Evolutionary conservation across 2,329 filamentous ascomycete species (phyloP), one percentile per base, ranked within the genome.

Genomic region (Golovinomyces cichoracearum): DNA sequence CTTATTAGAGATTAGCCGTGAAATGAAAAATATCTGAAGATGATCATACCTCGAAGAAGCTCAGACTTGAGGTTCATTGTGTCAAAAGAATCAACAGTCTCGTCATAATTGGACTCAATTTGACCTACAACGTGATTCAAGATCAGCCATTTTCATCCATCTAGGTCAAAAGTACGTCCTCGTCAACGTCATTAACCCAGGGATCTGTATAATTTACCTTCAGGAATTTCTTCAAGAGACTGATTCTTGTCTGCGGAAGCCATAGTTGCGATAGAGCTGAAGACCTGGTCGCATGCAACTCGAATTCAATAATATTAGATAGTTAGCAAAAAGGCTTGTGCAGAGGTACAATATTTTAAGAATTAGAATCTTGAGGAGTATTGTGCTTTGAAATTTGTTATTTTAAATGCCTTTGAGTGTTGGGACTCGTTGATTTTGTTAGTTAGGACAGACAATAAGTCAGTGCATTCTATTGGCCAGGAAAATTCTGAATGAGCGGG

Each of bases 61-160:
- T 98, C 90, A 57, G 84, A 65, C 78, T 92, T 93, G 63, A 98
- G 77, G 71, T 78, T 80, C 90, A 98, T 98, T 62, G 86, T 76
- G 70, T 98, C 90, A 71, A 98, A 98, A 54, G 85, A 93, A 71
- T 98, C 92, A 69, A 90, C 88, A 63, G 88, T 86, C 77, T 95
- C 86, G 76, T 98, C 90, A 73, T 95, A 98, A 83, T 98, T 98
- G 66, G 86, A 93, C 77, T 98, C 92, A 76, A 98, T 98, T 73
- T 93, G 85, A 70, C 80, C 88, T 93, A 66, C 26, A 35, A 47
- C 47, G 51, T 53, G 51, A 47, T 53, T 48, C 52, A 51, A 57
- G 50, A 60, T 57, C 52, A 40, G 48, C 47, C 31, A 52, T 49
- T n/a, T n/a, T n/a, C n/a, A n/a, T n/a, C n/a, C n/a, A n/a, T n/a